These are phyloP conservation scores for Boechera retrofracta DNA, from an alignment of 345 rosid species.

Conservation along the genomic window DNA sequence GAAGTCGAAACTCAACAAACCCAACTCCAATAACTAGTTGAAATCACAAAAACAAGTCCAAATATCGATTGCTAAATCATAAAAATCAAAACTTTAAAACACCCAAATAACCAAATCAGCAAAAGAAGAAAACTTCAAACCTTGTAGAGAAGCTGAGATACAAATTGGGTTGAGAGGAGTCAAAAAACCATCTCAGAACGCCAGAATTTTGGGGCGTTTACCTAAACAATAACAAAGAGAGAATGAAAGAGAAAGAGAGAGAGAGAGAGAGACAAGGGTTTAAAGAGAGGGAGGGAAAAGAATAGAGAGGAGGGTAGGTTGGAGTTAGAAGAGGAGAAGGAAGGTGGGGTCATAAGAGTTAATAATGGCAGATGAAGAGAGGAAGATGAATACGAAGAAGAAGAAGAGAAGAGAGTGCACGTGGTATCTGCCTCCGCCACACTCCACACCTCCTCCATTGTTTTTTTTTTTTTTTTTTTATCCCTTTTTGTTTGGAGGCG, in stretches of 20 bases:
- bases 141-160: background rate
- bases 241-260: slow-evolving; percentile 7
- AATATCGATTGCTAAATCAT: background rate
- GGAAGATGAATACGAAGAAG: background rate
- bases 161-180: slow-evolving; percentile 9
- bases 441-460: slow-evolving; percentile 41
- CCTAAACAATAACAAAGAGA: slow-evolving; percentile 5
- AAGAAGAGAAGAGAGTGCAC: slow-evolving; percentile 50
- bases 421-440: slow-evolving; percentile 66
- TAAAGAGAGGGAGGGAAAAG: slow-evolving; percentile 39
- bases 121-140: slow-evolving; percentile 18
- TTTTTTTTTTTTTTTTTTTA: background rate
- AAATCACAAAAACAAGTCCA: background rate
- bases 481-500: slow-evolving; percentile 23
- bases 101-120: slow-evolving; percentile 32
- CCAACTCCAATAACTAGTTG: background rate
- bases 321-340: slow-evolving; percentile 56
- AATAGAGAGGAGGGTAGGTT: slow-evolving; percentile 56
- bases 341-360: slow-evolving; percentile 44
- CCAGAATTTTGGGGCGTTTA: background rate
- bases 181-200: slow-evolving; percentile 34
- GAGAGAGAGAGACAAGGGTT: slow-evolving; percentile 27
- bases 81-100: slow-evolving; percentile 13
- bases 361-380: slow-evolving; percentile 47
- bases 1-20: background rate